These are phyloP conservation scores for Kappamyces sp. DNA, from an alignment of 192 early-diverging fungal genomes.

Conservation along the genomic window DNA sequence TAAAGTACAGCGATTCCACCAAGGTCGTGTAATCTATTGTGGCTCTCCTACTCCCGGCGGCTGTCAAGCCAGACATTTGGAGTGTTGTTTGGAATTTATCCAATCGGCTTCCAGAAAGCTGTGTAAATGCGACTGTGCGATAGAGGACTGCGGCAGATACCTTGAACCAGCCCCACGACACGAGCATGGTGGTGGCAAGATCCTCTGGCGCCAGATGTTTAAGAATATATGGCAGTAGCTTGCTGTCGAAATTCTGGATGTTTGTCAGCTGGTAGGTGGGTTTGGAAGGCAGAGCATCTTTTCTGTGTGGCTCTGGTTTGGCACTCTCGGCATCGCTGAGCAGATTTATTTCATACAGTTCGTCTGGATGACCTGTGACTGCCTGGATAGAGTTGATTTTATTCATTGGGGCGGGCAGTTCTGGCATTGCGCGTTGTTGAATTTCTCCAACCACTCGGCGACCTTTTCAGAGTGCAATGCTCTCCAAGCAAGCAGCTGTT, in stretches of 20 bases:
- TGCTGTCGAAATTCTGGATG: not conserved
- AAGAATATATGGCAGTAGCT: slow-evolving; percentile 7
- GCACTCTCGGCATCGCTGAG: no score
- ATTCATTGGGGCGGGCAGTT: no score
- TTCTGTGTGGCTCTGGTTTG: no score
- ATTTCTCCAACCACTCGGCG: slow-evolving; percentile 19
- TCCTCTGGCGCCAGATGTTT: not conserved
- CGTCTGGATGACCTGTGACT: no score
- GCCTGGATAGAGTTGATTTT: no score
- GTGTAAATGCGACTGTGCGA: not conserved
- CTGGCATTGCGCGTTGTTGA: no score
- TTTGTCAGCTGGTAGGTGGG: no score
- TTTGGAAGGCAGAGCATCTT: no score
- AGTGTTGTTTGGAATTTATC: not conserved
- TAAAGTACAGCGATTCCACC: slow-evolving; percentile 1
- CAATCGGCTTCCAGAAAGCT: slow-evolving; percentile 9
- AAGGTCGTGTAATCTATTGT: slow-evolving; percentile 3
- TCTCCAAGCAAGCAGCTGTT: slow-evolving; percentile 19
- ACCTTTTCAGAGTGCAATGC: slow-evolving; percentile 6
- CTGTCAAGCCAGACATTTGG: slow-evolving; percentile 5
- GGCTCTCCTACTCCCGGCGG: not conserved
- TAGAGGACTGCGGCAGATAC: not conserved
- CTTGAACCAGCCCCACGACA: slow-evolving; percentile 13
- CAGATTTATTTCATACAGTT: no score
- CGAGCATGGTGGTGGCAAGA: not conserved